Evolutionary conservation across 169 alveolate species (phyloP).

Genomic region (Perkinsus marinus): DNA sequence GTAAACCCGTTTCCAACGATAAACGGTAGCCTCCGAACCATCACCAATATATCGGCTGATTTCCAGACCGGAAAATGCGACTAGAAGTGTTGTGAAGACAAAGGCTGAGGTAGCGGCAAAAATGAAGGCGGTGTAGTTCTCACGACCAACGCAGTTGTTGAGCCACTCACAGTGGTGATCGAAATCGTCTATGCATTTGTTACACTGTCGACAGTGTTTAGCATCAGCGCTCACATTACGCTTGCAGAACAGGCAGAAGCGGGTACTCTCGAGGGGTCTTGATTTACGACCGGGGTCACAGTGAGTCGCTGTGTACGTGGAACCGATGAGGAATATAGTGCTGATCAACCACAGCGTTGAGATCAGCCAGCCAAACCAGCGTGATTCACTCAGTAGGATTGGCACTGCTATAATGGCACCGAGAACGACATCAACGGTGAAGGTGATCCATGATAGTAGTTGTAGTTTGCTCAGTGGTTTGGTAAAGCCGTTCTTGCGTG

Average conservation of each 20-base stretch:
- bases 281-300: neutral
- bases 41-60: neutral
- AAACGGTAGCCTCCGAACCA: neutral
- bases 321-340: neutral
- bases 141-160: constrained; percentile 42
- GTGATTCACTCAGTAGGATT: neutral
- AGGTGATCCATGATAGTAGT: constrained; percentile 13
- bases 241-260: constrained; percentile 1
- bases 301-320: neutral
- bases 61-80: neutral
- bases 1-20: neutral
- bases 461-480: constrained; percentile 19
- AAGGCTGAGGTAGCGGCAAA: neutral
- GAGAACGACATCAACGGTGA: neutral
- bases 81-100: neutral
- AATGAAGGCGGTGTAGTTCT: constrained; percentile 12
- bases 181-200: constrained; percentile 37
- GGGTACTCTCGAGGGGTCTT: neutral
- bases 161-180: constrained; percentile 56
- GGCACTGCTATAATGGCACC: neutral
- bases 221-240: neutral
- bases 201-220: constrained; percentile 43
- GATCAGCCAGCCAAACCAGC: neutral
- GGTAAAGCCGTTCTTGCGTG: constrained; percentile 22
- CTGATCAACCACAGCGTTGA: neutral